These are phyloP conservation scores for Stephania japonica DNA, from an alignment of 164 flowering plant genomes.

Conservation along the genomic window DNA sequence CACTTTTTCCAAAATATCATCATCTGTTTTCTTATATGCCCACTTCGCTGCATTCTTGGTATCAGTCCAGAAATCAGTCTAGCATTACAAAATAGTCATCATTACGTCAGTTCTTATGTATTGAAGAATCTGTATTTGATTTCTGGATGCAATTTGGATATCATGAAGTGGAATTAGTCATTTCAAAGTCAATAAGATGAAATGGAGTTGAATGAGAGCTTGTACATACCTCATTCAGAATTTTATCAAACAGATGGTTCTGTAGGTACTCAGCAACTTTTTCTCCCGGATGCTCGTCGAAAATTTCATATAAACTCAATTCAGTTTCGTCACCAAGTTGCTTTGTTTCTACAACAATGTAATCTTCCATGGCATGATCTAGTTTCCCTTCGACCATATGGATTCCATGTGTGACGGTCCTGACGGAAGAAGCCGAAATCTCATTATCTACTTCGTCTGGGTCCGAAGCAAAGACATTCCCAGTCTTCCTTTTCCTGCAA, in stretches of 20 bases:
- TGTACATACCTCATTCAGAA: neutral
- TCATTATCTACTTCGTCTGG: neutral
- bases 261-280: neutral
- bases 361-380: neutral
- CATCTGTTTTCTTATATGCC: neutral
- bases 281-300: neutral
- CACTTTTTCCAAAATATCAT: neutral
- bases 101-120: neutral
- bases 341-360: neutral
- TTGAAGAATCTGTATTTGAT: too few relatives aligned
- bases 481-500: neutral
- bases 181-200: neutral
- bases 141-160: too few relatives aligned
- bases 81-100: neutral
- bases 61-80: neutral
- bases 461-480: neutral
- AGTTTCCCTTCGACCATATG: neutral
- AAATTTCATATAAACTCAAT: neutral
- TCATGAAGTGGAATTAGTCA: neutral
- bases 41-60: neutral
- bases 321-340: neutral
- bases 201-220: neutral
- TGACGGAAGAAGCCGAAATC: neutral
- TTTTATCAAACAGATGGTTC: neutral
- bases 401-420: neutral